Evolutionary conservation across 2,329 filamentous ascomycete genomes (phyloP).

Genomic region (Cadophora luteo-olivacea): DNA sequence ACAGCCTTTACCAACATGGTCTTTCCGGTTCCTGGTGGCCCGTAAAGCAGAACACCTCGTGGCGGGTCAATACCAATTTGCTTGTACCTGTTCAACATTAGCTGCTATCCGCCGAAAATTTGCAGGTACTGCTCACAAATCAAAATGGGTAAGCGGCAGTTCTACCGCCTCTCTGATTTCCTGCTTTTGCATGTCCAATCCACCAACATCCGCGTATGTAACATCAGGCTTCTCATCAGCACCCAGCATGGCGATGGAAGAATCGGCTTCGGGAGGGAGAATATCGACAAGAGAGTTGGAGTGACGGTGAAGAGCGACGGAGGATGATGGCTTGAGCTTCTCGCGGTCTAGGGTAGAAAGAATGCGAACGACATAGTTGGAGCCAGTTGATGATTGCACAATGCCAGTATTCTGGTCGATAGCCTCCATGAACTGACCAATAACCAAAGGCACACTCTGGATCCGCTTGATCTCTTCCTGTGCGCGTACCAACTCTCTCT

Average conservation of each 20-base stretch:
- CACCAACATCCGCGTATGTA: conserved; percentile 96
- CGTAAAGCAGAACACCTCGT: conserved; percentile 93
- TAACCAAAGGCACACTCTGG: conserved; percentile 96
- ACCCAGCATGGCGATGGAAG: conserved; percentile 97
- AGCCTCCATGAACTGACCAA: conserved; percentile 99
- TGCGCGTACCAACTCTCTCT: conserved; percentile 94
- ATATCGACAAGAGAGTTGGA: conserved; percentile 99
- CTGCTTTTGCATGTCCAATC: conserved; percentile 99
- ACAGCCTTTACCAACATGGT: conserved; percentile 99
- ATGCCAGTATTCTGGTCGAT: conserved; percentile 99
- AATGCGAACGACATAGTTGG: conserved; percentile 98
- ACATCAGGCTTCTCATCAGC: conserved; percentile 97
- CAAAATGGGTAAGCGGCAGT: conserved; percentile 94
- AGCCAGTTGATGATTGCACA: conserved; percentile 96
- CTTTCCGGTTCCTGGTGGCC: conserved; percentile 94
- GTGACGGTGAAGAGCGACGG: conserved; percentile 95
- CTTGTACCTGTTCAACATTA: conserved; percentile 67
- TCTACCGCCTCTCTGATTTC: conserved; percentile 98
- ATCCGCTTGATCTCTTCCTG: conserved; percentile 99
- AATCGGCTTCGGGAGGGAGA: conserved; percentile 97
- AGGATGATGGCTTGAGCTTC: conserved; percentile 96
- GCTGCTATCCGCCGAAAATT: background rate
- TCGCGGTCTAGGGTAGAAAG: conserved; percentile 98
- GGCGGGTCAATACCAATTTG: conserved; percentile 99
- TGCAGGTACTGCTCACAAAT: conserved; percentile 54